phyloP scores from a whole-genome alignment of 1,139 yeast genomes.

The Geotrichum australiense region DNA sequence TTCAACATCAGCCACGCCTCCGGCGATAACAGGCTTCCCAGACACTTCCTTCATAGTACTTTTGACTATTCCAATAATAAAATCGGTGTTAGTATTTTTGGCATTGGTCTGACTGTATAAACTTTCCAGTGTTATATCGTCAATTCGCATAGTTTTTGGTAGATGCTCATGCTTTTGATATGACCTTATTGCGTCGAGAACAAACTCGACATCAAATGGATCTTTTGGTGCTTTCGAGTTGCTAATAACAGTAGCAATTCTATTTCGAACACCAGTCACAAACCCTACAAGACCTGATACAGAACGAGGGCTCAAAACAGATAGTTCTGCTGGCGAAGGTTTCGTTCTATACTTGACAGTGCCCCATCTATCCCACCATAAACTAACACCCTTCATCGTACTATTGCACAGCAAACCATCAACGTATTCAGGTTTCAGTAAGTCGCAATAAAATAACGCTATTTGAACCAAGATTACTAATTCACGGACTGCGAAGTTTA shows the following conservation, averaged over 20 bases:
- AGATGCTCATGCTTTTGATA: slow-evolving; percentile 66
- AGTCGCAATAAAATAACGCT: slow-evolving; percentile 67
- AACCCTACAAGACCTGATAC: slow-evolving; percentile 63
- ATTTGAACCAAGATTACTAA: slow-evolving; percentile 68
- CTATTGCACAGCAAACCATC: slow-evolving; percentile 79
- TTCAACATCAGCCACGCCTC: slow-evolving; percentile 41
- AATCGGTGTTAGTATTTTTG: slow-evolving; percentile 39
- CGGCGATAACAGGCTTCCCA: slow-evolving; percentile 38
- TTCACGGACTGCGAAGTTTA: slow-evolving; percentile 65
- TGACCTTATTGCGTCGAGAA: slow-evolving; percentile 49
- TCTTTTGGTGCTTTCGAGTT: slow-evolving; percentile 81
- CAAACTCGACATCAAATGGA: slow-evolving; percentile 70
- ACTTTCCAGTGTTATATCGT: slow-evolving; percentile 54
- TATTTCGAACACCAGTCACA: slow-evolving; percentile 56
- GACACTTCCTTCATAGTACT: slow-evolving; percentile 66
- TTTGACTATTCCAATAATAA: slow-evolving; percentile 58
- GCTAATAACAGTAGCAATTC: slow-evolving; percentile 53
- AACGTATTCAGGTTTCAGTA: slow-evolving; percentile 60
- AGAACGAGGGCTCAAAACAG: slow-evolving; percentile 55
- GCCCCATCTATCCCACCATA: slow-evolving; percentile 84
- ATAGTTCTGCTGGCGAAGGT: slow-evolving; percentile 38
- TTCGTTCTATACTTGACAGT: slow-evolving; percentile 48
- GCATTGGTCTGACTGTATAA: slow-evolving; percentile 55
- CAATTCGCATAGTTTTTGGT: slow-evolving; percentile 52
- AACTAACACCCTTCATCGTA: slow-evolving; percentile 61